A percentile compares a stretch with the other conserved stretches of the same genome.
phyloP scores from a whole-genome alignment of 2,329 filamentous ascomycete genomes.

The Hymenoscyphus repandus region DNA sequence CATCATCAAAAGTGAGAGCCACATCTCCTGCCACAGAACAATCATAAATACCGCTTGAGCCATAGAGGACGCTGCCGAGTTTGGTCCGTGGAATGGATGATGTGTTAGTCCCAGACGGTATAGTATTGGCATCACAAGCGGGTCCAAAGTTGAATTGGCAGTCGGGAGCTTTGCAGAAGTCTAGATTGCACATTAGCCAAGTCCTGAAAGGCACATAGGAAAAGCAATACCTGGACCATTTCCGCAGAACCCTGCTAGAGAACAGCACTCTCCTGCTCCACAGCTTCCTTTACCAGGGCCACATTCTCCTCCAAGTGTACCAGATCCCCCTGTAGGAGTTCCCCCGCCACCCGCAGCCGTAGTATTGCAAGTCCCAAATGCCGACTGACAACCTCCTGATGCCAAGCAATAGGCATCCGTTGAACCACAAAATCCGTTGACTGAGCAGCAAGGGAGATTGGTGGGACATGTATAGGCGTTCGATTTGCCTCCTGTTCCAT shows the following conservation, averaged over 20 bases:
- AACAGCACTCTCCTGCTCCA: constrained; percentile 21
- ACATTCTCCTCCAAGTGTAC: constrained; percentile 18
- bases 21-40: constrained; percentile 54
- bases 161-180: constrained; percentile 55
- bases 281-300: constrained; percentile 20
- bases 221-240: constrained; percentile 14
- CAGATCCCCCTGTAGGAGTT: neutral
- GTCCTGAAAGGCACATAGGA: neutral
- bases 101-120: constrained; percentile 50
- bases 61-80: constrained; percentile 49
- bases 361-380: constrained; percentile 16
- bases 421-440: constrained; percentile 31
- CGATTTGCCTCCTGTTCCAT: constrained; percentile 13
- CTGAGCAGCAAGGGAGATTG: constrained; percentile 27
- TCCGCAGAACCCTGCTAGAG: constrained; percentile 22
- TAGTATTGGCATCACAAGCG: constrained; percentile 53
- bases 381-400: constrained; percentile 27
- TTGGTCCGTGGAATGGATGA: constrained; percentile 42
- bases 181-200: constrained; percentile 13
- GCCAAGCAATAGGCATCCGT: constrained; percentile 27
- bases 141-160: constrained; percentile 56
- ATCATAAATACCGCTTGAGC: constrained; percentile 51
- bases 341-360: neutral
- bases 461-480: constrained; percentile 19
- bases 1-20: constrained; percentile 64